phyloP scores from a whole-genome alignment of 495 filamentous ascomycete genomes.

The Aspergillus cristatus region DNA sequence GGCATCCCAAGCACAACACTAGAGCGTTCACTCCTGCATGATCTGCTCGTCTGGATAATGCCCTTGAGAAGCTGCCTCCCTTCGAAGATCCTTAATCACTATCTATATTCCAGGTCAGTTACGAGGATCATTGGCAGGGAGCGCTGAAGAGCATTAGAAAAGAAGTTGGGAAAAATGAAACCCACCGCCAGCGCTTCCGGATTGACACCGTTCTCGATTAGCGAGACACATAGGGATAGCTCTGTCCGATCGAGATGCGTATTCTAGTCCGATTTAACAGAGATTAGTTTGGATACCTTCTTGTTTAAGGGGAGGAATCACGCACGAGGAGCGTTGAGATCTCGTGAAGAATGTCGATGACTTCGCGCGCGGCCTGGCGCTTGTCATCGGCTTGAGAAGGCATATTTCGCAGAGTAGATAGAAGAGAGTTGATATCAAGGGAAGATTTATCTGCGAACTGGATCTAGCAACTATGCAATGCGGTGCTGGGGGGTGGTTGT shows the following conservation, averaged over 20 bases:
- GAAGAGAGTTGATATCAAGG: too few relatives aligned
- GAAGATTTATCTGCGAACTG: too few relatives aligned
- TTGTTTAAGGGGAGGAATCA: neutral
- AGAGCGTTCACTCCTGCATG: conserved; percentile 11
- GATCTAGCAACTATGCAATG: too few relatives aligned
- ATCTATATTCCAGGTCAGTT: conserved; percentile 33
- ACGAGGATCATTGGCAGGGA: too few relatives aligned
- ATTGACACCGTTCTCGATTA: conserved; percentile 96
- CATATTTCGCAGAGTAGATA: conserved; percentile 12
- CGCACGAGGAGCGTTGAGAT: conserved; percentile 80
- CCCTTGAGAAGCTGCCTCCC: conserved; percentile 36
- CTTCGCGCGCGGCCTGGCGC: conserved; percentile 85
- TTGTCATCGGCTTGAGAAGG: conserved; percentile 50
- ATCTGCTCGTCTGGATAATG: conserved; percentile 11
- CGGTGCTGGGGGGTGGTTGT: too few relatives aligned
- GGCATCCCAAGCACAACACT: neutral
- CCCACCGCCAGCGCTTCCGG: conserved; percentile 89
- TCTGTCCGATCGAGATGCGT: conserved; percentile 84
- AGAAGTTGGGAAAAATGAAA: too few relatives aligned
- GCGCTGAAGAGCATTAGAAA: too few relatives aligned
- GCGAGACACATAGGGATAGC: conserved; percentile 85
- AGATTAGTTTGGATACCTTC: neutral
- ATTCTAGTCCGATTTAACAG: conserved; percentile 49
- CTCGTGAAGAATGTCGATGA: conserved; percentile 91
- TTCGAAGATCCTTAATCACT: conserved; percentile 64